Evolutionary conservation across 768 basidiomycete genomes (phyloP).

Genomic region (Dentipellis fragilis): DNA sequence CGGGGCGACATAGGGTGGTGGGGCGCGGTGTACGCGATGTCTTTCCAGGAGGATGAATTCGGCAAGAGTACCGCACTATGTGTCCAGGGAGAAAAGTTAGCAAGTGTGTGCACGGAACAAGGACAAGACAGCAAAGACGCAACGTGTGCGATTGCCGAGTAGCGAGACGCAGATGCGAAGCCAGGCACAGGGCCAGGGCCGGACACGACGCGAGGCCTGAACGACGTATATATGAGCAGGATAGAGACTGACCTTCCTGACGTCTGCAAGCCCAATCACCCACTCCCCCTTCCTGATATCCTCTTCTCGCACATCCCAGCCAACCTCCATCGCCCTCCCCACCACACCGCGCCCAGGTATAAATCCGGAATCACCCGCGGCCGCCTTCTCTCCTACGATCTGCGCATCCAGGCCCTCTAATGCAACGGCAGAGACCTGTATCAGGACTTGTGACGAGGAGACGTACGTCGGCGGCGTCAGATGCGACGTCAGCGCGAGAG

Average conservation of each 20-base stretch:
- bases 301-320: conserved; percentile 63
- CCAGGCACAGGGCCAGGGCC: background rate
- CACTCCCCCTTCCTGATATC: conserved; percentile 69
- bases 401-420: conserved; percentile 66
- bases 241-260: conserved; percentile 51
- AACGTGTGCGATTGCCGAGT: no score
- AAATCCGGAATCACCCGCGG: conserved; percentile 37
- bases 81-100: background rate
- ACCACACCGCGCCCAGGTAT: conserved; percentile 85
- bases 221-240: conserved; percentile 4
- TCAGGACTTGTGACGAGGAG: conserved; percentile 56
- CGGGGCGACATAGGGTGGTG: conserved; percentile 33
- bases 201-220: background rate
- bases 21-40: conserved; percentile 63
- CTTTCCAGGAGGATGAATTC: conserved; percentile 83
- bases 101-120: conserved; percentile 11
- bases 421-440: conserved; percentile 87
- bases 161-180: no score
- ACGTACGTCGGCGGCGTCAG: conserved; percentile 64
- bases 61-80: conserved; percentile 74
- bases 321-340: conserved; percentile 73
- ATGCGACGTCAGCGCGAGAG: conserved; percentile 22
- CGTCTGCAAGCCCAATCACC: conserved; percentile 74
- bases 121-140: no score
- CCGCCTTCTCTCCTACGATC: conserved; percentile 42